phyloP scores from a whole-genome alignment of 768 basidiomycete species.

The Lentinula raphanica region DNA sequence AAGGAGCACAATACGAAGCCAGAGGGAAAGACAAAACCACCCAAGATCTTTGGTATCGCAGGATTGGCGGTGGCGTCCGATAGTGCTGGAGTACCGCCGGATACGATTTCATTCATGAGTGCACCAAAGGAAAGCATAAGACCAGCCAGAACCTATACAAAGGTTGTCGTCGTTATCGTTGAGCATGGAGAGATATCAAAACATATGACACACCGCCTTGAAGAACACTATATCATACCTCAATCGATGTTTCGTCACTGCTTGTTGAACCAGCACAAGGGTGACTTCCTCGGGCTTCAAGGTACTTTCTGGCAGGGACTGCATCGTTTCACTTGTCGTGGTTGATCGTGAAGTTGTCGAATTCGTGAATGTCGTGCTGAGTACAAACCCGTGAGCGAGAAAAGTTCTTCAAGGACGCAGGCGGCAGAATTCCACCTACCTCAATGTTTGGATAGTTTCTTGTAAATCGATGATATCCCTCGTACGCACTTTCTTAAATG shows the following conservation, averaged over 20 bases:
- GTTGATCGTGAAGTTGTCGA: not conserved
- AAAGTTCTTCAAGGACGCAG: not conserved
- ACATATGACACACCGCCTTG: not conserved
- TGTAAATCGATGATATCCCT: not conserved
- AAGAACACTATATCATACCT: slow-evolving; percentile 4
- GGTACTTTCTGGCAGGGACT: slow-evolving; percentile 5
- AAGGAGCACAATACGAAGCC: slow-evolving; percentile 64
- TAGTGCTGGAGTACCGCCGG: slow-evolving; percentile 52
- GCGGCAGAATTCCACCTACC: not conserved
- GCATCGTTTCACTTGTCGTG: not conserved
- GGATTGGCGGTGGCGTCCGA: slow-evolving; percentile 41
- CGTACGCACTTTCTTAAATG: not conserved
- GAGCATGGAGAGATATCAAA: not conserved
- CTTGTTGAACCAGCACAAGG: not conserved
- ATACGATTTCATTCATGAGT: slow-evolving; percentile 56
- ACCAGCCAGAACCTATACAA: slow-evolving; percentile 55
- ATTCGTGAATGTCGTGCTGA: not conserved
- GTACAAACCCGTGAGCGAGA: not conserved
- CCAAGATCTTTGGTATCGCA: slow-evolving; percentile 61
- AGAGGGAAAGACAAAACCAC: slow-evolving; percentile 68
- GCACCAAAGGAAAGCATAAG: slow-evolving; percentile 72
- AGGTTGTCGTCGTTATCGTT: not conserved
- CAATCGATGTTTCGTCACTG: not conserved
- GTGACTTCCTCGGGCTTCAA: slow-evolving; percentile 7
- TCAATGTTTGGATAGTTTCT: not conserved